Conservation (phyloP, 345 rosid species). For the Hypericum perforatum region DNA sequence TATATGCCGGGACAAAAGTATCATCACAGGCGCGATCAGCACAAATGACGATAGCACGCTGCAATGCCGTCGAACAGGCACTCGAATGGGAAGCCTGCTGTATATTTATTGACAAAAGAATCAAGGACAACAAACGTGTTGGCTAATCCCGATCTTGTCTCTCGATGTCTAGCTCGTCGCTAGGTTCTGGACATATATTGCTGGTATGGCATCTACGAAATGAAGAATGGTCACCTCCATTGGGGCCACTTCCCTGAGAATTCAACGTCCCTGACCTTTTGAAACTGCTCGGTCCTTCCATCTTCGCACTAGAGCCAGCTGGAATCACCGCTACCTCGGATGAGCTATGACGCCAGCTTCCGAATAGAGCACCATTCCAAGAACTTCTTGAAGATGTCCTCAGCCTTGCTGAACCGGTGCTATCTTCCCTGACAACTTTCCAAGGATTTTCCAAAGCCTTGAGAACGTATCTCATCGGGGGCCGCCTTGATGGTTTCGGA, state of each 20-base stretch:
- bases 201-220: conserved; percentile 69
- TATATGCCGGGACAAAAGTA: no score
- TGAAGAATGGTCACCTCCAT: conserved; percentile 56
- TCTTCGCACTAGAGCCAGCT: conserved; percentile 25
- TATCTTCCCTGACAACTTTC: conserved; percentile 84
- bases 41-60: conserved; percentile 1
- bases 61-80: conserved; percentile 20
- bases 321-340: conserved; percentile 53
- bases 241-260: conserved; percentile 68
- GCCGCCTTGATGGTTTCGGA: conserved; percentile 85
- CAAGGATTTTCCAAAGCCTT: conserved; percentile 89
- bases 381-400: conserved; percentile 84
- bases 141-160: conserved; percentile 33
- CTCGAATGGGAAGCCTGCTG: conserved; percentile 33
- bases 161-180: conserved; percentile 42
- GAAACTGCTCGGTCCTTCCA: conserved; percentile 42
- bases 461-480: conserved; percentile 82
- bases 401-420: conserved; percentile 56
- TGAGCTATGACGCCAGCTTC: conserved; percentile 92
- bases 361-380: conserved; percentile 87
- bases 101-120: conserved; percentile 49
- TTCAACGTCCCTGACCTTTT: conserved; percentile 65
- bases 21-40: not conserved
- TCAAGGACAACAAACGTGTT: conserved; percentile 25
- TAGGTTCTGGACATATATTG: conserved; percentile 82